Evolutionary conservation across 1,139 yeast genomes (phyloP).

Genomic region (Saccharomycopsis phalli): DNA sequence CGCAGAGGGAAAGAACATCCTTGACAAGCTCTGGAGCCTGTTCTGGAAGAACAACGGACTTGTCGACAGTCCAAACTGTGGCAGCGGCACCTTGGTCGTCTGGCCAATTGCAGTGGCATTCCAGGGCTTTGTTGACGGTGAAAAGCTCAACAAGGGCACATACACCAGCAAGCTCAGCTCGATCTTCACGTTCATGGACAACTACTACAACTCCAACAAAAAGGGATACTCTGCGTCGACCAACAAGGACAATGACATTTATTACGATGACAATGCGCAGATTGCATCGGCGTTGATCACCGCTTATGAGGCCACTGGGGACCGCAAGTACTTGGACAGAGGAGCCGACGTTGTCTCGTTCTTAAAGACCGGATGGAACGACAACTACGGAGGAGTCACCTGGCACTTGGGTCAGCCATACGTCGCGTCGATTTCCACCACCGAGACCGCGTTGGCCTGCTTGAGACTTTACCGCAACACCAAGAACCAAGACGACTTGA

Average conservation of each 20-base stretch:
- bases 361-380: conserved; percentile 61
- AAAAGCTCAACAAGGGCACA: conserved; percentile 7
- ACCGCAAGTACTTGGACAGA: conserved; percentile 43
- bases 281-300: conserved; percentile 58
- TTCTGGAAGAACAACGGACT: conserved; percentile 3
- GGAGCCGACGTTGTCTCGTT: conserved; percentile 54
- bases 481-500: conserved; percentile 7
- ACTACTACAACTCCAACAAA: conserved; percentile 14
- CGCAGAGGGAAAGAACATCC: conserved; percentile 6
- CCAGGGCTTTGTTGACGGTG: conserved; percentile 19
- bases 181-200: conserved; percentile 10
- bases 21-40: neutral
- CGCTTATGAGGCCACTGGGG: conserved; percentile 62
- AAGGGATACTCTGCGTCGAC: conserved; percentile 12
- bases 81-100: conserved; percentile 4
- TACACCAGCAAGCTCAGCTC: conserved; percentile 9
- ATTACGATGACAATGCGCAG: conserved; percentile 73
- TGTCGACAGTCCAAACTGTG: neutral
- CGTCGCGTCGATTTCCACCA: conserved; percentile 59
- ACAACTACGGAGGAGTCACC: conserved; percentile 48
- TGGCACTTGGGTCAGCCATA: conserved; percentile 61
- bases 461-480: conserved; percentile 33
- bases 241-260: conserved; percentile 36
- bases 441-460: conserved; percentile 63
- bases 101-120: conserved; percentile 19